Conservation (phyloP, 345 rosid species). For the Linum trigynum region DNA sequence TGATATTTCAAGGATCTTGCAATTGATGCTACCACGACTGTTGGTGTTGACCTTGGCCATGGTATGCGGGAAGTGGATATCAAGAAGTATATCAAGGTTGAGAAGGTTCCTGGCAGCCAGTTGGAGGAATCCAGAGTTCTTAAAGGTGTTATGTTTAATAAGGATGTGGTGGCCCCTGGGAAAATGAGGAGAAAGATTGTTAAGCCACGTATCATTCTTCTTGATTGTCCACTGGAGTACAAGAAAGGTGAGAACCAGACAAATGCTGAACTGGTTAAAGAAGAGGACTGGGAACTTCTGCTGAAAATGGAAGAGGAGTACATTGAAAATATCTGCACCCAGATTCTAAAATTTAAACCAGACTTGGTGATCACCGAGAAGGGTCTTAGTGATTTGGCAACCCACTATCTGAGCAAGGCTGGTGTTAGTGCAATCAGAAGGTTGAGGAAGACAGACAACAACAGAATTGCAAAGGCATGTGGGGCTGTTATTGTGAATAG, state of each 20-base stretch:
- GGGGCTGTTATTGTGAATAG: slow-evolving; percentile 94
- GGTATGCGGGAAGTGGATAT: slow-evolving; percentile 91
- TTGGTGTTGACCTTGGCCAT: slow-evolving; percentile 93
- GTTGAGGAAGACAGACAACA: slow-evolving; percentile 83
- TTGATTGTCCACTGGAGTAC: slow-evolving; percentile 93
- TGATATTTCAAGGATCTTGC: slow-evolving; percentile 65
- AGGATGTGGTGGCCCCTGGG: slow-evolving; percentile 91
- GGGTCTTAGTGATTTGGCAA: slow-evolving; percentile 96
- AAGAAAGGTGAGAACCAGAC: slow-evolving; percentile 99
- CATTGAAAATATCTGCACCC: slow-evolving; percentile 67
- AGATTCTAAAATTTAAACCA: slow-evolving; percentile 82
- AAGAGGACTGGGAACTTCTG: slow-evolving; percentile 87
- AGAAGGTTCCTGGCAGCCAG: slow-evolving; percentile 93
- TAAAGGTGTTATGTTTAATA: slow-evolving; percentile 90
- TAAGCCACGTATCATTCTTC: slow-evolving; percentile 77
- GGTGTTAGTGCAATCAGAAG: slow-evolving; percentile 94
- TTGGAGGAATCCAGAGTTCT: slow-evolving; percentile 86
- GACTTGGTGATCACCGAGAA: slow-evolving; percentile 88
- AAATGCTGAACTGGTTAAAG: slow-evolving; percentile 79
- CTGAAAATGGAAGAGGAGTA: slow-evolving; percentile 91
- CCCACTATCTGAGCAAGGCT: slow-evolving; percentile 87
- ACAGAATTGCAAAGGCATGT: slow-evolving; percentile 90
- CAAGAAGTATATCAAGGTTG: slow-evolving; percentile 82
- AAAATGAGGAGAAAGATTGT: slow-evolving; percentile 92
- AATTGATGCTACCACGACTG: slow-evolving; percentile 72